phyloP scores from a whole-genome alignment of 1,139 yeast species.

The Kluyveromyces sp. region DNA sequence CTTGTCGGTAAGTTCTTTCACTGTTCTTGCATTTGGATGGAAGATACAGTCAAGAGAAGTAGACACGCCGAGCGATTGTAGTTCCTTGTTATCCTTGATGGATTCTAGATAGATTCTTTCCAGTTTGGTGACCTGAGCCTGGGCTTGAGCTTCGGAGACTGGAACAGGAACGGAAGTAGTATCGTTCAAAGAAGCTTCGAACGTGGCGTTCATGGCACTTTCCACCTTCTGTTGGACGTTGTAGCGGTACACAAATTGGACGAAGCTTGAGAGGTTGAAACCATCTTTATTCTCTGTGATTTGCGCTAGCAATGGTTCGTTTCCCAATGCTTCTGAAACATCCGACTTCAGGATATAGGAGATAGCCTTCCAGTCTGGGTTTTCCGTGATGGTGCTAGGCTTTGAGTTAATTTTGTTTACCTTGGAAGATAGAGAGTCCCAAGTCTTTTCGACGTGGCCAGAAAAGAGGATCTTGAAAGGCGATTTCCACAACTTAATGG shows the following conservation, averaged over 20 bases:
- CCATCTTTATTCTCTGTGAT: constrained; percentile 17
- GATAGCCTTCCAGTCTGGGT: constrained; percentile 20
- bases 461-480: constrained; percentile 15
- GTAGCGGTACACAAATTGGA: constrained; percentile 21
- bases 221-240: constrained; percentile 21
- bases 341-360: constrained; percentile 22
- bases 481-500: constrained; percentile 21
- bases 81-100: constrained; percentile 13
- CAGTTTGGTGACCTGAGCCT: neutral
- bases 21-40: constrained; percentile 21
- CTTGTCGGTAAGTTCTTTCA: constrained; percentile 14
- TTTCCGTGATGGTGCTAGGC: constrained; percentile 11
- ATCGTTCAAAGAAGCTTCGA: neutral
- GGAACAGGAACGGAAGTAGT: too few relatives aligned
- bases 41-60: constrained; percentile 23
- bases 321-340: constrained; percentile 20
- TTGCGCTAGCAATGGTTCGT: constrained; percentile 16
- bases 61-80: constrained; percentile 11
- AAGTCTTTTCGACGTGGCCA: constrained; percentile 21
- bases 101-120: constrained; percentile 12
- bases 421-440: constrained; percentile 22
- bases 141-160: neutral
- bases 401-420: constrained; percentile 13
- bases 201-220: constrained; percentile 10
- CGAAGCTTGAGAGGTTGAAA: constrained; percentile 20